A percentile compares a stretch with the other conserved stretches of the same genome.
Conservation (phyloP, 805 yeast genomes). For the Saccharomycopsis selenospora region DNA sequence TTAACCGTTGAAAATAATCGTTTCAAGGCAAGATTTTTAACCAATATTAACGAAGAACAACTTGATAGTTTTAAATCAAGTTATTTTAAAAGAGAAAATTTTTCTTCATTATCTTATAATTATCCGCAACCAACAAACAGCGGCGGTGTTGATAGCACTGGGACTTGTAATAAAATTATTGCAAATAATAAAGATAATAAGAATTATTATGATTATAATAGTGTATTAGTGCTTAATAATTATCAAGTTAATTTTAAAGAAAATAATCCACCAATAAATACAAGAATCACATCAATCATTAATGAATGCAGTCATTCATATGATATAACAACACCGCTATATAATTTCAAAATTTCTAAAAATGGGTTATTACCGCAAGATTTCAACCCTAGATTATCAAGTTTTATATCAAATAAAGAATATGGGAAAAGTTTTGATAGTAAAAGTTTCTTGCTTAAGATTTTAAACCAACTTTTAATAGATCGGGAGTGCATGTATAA, state of each 20-base stretch:
- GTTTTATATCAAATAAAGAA: neutral
- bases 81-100: constrained; percentile 12
- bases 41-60: constrained; percentile 9
- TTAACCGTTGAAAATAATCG: constrained; percentile 12
- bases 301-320: neutral
- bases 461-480: neutral
- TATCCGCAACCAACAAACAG: too few species aligned
- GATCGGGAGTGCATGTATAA: neutral
- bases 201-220: neutral
- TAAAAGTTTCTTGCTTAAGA: neutral
- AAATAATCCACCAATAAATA: constrained; percentile 13
- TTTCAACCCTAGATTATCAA: constrained; percentile 6
- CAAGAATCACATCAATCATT: constrained; percentile 12
- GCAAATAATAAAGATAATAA: neutral
- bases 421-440: constrained; percentile 3
- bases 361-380: constrained; percentile 11
- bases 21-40: constrained; percentile 5
- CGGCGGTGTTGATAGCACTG: too few species aligned
- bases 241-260: constrained; percentile 13
- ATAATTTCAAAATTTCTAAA: neutral
- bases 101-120: constrained; percentile 10
- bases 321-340: constrained; percentile 1
- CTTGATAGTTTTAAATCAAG: constrained; percentile 4
- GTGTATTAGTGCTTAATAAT: constrained; percentile 3
- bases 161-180: too few species aligned